These are phyloP conservation scores for Cladophialophora bantiana DNA, from an alignment of 2,329 filamentous ascomycete genomes.

Conservation along the genomic window DNA sequence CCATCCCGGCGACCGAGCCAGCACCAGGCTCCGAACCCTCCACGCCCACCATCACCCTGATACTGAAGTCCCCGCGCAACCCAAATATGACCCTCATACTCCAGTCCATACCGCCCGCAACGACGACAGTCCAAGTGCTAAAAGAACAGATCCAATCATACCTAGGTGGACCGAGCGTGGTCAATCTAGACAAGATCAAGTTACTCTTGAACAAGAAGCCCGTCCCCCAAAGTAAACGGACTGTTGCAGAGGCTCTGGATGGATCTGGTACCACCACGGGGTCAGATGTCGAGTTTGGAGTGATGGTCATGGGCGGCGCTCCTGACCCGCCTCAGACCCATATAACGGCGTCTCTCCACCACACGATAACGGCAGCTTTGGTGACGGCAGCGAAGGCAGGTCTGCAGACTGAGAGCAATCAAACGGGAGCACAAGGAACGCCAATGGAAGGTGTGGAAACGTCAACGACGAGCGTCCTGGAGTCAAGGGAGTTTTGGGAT, in stretches of 20 bases:
- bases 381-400: conserved; percentile 46
- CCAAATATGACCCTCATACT: conserved; percentile 73
- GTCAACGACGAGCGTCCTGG: conserved; percentile 52
- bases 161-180: conserved; percentile 53
- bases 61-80: conserved; percentile 79
- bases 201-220: conserved; percentile 89
- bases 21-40: conserved; percentile 37
- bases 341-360: background rate
- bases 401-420: conserved; percentile 49
- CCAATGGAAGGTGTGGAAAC: conserved; percentile 46
- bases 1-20: conserved; percentile 41
- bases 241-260: conserved; percentile 73
- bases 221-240: conserved; percentile 70
- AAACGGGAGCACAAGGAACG: conserved; percentile 43
- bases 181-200: conserved; percentile 76
- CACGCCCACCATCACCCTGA: conserved; percentile 56
- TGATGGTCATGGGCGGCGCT: conserved; percentile 86
- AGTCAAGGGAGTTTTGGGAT: conserved; percentile 80
- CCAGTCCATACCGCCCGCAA: conserved; percentile 63
- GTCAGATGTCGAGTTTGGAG: conserved; percentile 72
- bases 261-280: conserved; percentile 56
- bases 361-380: background rate
- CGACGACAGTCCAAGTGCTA: conserved; percentile 79
- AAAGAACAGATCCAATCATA: conserved; percentile 72
- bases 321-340: conserved; percentile 42